These are phyloP conservation scores for Ceratocystis ficicola DNA, from an alignment of 2,329 filamentous ascomycete species.

Conservation along the genomic window DNA sequence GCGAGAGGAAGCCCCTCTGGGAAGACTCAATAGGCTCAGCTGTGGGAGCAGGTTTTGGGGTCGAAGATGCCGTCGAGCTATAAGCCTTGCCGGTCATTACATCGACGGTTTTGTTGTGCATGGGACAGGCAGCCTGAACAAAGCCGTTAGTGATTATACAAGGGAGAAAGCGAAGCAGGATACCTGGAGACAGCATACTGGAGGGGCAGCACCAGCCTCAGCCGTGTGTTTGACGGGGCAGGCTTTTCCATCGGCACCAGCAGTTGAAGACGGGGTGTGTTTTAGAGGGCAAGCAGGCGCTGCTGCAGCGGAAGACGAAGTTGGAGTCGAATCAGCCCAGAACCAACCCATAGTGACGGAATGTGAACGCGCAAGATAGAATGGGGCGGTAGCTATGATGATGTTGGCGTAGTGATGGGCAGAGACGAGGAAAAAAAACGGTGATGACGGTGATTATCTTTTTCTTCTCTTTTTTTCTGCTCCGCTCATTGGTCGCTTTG, in stretches of 20 bases:
- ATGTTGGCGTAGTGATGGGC: too few species aligned
- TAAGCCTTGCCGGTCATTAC: slow-evolving; percentile 31
- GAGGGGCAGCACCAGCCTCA: slow-evolving; percentile 15
- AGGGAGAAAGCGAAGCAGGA: neutral
- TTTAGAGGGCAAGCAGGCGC: slow-evolving; percentile 17
- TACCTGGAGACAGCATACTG: neutral
- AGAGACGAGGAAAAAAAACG: neutral
- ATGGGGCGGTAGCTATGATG: slow-evolving; percentile 7
- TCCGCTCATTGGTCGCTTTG: slow-evolving; percentile 16
- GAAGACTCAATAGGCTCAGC: slow-evolving; percentile 33
- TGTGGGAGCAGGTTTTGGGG: slow-evolving; percentile 35
- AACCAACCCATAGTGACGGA: slow-evolving; percentile 47
- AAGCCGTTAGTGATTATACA: neutral
- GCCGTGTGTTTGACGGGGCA: slow-evolving; percentile 16
- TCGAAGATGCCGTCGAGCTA: slow-evolving; percentile 25
- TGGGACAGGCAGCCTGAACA: slow-evolving; percentile 42
- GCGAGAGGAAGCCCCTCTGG: slow-evolving; percentile 38
- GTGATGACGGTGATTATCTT: slow-evolving; percentile 11
- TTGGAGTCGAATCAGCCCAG: slow-evolving; percentile 42
- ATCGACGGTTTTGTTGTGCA: slow-evolving; percentile 44
- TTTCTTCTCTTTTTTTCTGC: slow-evolving; percentile 14
- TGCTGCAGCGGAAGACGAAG: slow-evolving; percentile 24
- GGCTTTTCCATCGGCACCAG: neutral
- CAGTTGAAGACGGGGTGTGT: slow-evolving; percentile 12
- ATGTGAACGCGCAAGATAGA: slow-evolving; percentile 14